Percentiles rank a stretch among this genome's conserved stretches.
Evolutionary conservation across 1,284 basidiomycete species (phyloP).

Genomic region (Puccinia polysora): DNA sequence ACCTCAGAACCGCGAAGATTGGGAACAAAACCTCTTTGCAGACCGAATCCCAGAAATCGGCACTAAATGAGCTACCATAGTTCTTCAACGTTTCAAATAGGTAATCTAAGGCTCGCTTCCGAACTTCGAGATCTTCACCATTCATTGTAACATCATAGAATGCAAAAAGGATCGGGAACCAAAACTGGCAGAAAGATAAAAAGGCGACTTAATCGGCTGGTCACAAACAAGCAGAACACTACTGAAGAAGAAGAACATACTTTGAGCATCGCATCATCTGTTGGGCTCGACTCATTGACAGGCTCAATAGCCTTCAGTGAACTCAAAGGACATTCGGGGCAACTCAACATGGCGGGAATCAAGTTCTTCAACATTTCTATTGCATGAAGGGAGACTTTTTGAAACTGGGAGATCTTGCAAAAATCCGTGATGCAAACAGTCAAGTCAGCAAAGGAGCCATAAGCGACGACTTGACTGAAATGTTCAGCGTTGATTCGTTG

Average conservation of each 20-base stretch:
- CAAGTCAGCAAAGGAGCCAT: conserved; percentile 91
- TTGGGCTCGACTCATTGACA: conserved; percentile 53
- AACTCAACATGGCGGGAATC: conserved; percentile 83
- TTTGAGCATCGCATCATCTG: conserved; percentile 79
- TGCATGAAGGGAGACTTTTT: conserved; percentile 91
- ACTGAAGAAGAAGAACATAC: background rate
- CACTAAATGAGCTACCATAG: conserved; percentile 77
- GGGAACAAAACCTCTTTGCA: conserved; percentile 96
- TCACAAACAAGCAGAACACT: background rate
- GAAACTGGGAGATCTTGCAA: conserved; percentile 97
- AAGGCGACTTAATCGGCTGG: background rate
- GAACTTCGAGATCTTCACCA: conserved; percentile 95
- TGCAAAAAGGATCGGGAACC: conserved; percentile 92
- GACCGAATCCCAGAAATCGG: conserved; percentile 97
- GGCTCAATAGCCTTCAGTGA: background rate
- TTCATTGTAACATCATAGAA: conserved; percentile 99
- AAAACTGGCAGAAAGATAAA: conserved; percentile 58
- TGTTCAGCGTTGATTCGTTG: conserved; percentile 84
- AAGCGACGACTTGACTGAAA: conserved; percentile 80
- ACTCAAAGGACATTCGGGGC: conserved; percentile 70
- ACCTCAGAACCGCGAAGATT: conserved; percentile 93
- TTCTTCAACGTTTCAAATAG: conserved; percentile 89
- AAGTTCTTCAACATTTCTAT: conserved; percentile 92
- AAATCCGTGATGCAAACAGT: conserved; percentile 98
- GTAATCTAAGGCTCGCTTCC: conserved; percentile 90